Percentiles rank a stretch among this genome's conserved stretches.
Conservation (phyloP, 345 rosid genomes). For the Populus alba region DNA sequence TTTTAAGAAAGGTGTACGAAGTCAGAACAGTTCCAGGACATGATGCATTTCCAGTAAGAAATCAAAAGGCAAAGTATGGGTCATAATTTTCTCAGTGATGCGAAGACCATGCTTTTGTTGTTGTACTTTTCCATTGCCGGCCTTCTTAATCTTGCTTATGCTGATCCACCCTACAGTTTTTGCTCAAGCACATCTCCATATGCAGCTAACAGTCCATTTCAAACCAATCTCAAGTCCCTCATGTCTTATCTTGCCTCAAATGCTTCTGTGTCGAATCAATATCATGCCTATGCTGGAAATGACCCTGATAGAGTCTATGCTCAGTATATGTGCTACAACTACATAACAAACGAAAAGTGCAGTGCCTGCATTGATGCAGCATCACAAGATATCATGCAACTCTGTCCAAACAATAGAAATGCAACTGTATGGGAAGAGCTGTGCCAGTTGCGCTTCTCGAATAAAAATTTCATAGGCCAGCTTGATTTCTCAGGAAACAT, state of each 20-base stretch:
- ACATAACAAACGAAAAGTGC: constrained; percentile 14
- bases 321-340: constrained; percentile 38
- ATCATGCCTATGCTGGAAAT: constrained; percentile 19
- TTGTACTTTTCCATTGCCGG: no score
- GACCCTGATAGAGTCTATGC: constrained; percentile 17
- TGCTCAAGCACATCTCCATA: constrained; percentile 5
- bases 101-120: no score
- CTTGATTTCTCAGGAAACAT: constrained; percentile 29
- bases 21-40: no score
- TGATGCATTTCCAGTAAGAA: no score
- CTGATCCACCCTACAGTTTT: constrained; percentile 21
- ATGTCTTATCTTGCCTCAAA: background rate
- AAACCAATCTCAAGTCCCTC: constrained; percentile 8
- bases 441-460: constrained; percentile 37
- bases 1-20: no score
- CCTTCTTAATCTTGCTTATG: constrained; percentile 1
- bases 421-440: constrained; percentile 38
- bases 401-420: constrained; percentile 22
- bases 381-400: constrained; percentile 15
- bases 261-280: constrained; percentile 14
- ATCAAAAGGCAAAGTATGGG: no score
- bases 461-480: constrained; percentile 21
- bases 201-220: background rate
- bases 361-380: constrained; percentile 18
- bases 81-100: no score